phyloP scores from a whole-genome alignment of 2,329 filamentous ascomycete genomes.

The Shiraia sp. region DNA sequence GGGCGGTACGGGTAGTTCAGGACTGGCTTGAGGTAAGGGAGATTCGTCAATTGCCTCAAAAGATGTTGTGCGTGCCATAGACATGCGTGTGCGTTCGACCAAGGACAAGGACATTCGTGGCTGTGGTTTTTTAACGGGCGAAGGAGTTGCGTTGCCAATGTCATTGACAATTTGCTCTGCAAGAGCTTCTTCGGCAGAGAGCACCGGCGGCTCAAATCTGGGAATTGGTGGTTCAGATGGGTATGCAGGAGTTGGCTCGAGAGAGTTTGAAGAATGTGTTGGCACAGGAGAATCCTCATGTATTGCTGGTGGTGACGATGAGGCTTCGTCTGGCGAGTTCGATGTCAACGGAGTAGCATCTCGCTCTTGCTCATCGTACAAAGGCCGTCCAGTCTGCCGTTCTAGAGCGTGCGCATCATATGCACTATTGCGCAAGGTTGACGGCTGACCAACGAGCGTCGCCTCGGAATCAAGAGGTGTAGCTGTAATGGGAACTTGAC shows the following conservation, averaged over 20 bases:
- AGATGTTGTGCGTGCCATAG: slow-evolving; percentile 45
- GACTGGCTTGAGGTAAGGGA: slow-evolving; percentile 16
- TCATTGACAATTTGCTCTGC: slow-evolving; percentile 47
- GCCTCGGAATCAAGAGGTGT: slow-evolving; percentile 34
- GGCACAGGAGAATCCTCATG: slow-evolving; percentile 4
- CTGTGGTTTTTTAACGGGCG: slow-evolving; percentile 44
- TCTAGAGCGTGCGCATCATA: slow-evolving; percentile 3
- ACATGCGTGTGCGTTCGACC: slow-evolving; percentile 52
- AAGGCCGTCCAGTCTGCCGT: slow-evolving; percentile 4
- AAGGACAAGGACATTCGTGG: slow-evolving; percentile 49
- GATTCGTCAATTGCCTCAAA: slow-evolving; percentile 33
- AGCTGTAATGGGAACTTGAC: slow-evolving; percentile 6
- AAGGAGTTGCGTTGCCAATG: slow-evolving; percentile 45
- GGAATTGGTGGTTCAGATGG: slow-evolving; percentile 17
- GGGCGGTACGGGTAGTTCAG: slow-evolving; percentile 16
- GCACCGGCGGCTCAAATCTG: slow-evolving; percentile 22
- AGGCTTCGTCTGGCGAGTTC: slow-evolving; percentile 5
- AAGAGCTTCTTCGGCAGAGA: slow-evolving; percentile 34
- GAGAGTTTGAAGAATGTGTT: slow-evolving; percentile 9
- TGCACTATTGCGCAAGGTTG: slow-evolving; percentile 14
- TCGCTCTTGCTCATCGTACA: slow-evolving; percentile 1
- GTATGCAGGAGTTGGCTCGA: slow-evolving; percentile 18
- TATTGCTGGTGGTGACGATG: slow-evolving; percentile 5
- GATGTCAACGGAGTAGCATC: slow-evolving; percentile 11
- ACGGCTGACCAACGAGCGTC: slow-evolving; percentile 28